Conservation (phyloP, 768 basidiomycete species). For the Leccinum longicurvipes region DNA sequence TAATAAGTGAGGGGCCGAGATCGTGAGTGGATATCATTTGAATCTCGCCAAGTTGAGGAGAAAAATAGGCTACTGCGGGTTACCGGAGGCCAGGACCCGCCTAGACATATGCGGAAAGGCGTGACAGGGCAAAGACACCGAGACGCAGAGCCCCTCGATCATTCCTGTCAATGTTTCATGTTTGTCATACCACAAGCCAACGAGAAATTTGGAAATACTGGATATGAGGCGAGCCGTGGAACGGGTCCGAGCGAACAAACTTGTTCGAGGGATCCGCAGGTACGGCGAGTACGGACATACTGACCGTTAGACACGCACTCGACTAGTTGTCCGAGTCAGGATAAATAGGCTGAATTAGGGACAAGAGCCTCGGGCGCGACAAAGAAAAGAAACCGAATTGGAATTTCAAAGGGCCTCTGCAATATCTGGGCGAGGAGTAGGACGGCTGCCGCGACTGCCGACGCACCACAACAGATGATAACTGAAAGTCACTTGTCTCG, state of each 20-base stretch:
- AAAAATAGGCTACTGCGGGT: conserved; percentile 27
- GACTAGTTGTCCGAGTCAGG: background rate
- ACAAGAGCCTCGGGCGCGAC: conserved; percentile 1
- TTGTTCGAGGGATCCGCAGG: conserved; percentile 1
- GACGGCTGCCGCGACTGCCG: conserved; percentile 21
- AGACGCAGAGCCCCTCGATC: conserved; percentile 38
- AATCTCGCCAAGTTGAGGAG: conserved; percentile 8
- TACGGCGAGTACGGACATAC: background rate
- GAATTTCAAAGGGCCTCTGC: conserved; percentile 25
- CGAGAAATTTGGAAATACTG: conserved; percentile 12
- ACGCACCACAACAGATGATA: conserved; percentile 21
- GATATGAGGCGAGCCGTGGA: conserved; percentile 3
- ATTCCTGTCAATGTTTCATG: conserved; percentile 42
- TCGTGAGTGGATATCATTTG: conserved; percentile 1
- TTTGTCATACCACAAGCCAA: conserved; percentile 24
- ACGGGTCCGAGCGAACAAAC: background rate
- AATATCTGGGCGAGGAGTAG: conserved; percentile 22
- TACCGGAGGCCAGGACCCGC: conserved; percentile 41
- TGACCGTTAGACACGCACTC: background rate
- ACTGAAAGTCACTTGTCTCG: conserved; percentile 17
- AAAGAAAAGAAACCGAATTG: conserved; percentile 8
- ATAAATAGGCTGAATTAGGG: background rate
- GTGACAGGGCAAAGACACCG: conserved; percentile 21
- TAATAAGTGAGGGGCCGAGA: conserved; percentile 5
- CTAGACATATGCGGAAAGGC: conserved; percentile 36